Conservation (phyloP, 2,329 filamentous ascomycete genomes). For the Chrysosporium keratinophilum region DNA sequence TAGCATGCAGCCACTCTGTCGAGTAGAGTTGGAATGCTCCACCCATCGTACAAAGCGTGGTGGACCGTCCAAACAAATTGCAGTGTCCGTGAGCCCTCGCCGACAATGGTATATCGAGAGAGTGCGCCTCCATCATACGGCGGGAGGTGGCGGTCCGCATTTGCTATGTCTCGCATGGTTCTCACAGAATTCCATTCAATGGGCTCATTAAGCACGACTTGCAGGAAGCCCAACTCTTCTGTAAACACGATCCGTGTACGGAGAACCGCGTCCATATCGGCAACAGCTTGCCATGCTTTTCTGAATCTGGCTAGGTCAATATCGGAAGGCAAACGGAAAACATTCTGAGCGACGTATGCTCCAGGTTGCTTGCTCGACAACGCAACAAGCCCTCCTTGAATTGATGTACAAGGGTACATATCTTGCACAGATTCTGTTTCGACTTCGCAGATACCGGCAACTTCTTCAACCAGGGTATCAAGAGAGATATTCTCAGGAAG, state of each 20-base stretch:
- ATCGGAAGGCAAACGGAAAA: conserved; percentile 23
- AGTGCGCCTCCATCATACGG: conserved; percentile 25
- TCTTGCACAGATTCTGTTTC: conserved; percentile 26
- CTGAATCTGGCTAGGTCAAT: conserved; percentile 30
- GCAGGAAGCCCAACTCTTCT: conserved; percentile 20
- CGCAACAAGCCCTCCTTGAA: conserved; percentile 36
- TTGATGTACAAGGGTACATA: conserved; percentile 33
- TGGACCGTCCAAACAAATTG: conserved; percentile 35
- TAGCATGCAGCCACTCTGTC: conserved; percentile 17
- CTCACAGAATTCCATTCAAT: conserved; percentile 18
- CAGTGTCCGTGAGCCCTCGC: conserved; percentile 7
- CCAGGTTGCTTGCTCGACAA: conserved; percentile 30
- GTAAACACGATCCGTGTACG: conserved; percentile 32
- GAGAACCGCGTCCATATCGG: conserved; percentile 30
- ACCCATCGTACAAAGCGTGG: conserved; percentile 37
- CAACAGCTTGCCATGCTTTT: conserved; percentile 30
- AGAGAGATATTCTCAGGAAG: conserved; percentile 20
- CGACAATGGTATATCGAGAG: conserved; percentile 21
- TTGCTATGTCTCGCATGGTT: conserved; percentile 11
- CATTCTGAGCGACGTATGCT: conserved; percentile 34
- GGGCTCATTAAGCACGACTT: conserved; percentile 22
- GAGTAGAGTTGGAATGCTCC: conserved; percentile 19
- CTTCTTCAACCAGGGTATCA: conserved; percentile 17
- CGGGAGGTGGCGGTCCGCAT: conserved; percentile 13
- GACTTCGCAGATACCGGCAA: conserved; percentile 18